phyloP scores from a whole-genome alignment of 202 grass and related monocot genomes.

The Sporobolus alterniflorus region DNA sequence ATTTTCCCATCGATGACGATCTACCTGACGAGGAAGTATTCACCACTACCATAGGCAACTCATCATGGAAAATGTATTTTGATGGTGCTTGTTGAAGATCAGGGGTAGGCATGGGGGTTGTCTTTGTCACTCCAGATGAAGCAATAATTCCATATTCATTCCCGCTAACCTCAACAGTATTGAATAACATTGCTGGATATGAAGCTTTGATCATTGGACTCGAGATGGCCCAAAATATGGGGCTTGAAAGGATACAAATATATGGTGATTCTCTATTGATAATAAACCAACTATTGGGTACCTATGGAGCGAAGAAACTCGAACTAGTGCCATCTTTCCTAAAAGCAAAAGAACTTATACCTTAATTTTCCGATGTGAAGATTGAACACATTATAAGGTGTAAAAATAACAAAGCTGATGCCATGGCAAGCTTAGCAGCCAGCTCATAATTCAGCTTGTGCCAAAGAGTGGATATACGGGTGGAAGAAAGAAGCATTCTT shows the following conservation, averaged over 20 bases:
- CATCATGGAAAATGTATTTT: slow-evolving; percentile 21
- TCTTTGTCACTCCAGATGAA: background rate
- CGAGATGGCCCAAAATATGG: background rate
- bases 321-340: background rate
- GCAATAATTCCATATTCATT: background rate
- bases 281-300: background rate
- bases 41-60: background rate
- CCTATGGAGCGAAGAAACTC: background rate
- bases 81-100: background rate
- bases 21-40: background rate
- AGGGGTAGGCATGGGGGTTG: background rate
- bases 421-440: background rate
- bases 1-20: background rate
- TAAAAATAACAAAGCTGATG: slow-evolving; percentile 7
- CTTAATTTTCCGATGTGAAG: background rate
- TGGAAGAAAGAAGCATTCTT: background rate
- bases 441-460: background rate
- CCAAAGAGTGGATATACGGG: background rate
- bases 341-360: background rate
- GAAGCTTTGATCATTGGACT: slow-evolving; percentile 2
- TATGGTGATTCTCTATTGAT: background rate
- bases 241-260: background rate
- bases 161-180: background rate
- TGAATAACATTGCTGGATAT: slow-evolving; percentile 12
- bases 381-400: background rate